phyloP scores from a whole-genome alignment of 371 early-diverging fungal genomes.

The Mortierella sp. region DNA sequence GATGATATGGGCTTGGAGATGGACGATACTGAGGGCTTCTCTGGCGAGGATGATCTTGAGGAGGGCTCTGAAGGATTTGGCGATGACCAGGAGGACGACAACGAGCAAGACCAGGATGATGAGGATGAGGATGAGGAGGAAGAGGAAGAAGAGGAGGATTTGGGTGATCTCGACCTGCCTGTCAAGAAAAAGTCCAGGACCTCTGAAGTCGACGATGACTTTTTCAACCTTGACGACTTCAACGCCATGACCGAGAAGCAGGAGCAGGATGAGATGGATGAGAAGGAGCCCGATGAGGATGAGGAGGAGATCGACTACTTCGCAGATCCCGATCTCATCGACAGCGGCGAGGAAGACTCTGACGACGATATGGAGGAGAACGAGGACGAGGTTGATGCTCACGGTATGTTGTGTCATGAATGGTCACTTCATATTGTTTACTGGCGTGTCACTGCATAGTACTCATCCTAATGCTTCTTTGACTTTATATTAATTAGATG shows the following conservation, averaged over 20 bases:
- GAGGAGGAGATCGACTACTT: conserved; percentile 70
- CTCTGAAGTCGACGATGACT: conserved; percentile 77
- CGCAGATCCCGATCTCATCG: conserved; percentile 65
- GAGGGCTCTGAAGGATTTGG: conserved; percentile 35
- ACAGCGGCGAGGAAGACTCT: conserved; percentile 59
- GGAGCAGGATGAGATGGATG: conserved; percentile 66
- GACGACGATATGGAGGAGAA: conserved; percentile 60
- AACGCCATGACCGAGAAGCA: conserved; percentile 75
- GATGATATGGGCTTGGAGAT: conserved; percentile 56
- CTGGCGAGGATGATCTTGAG: conserved; percentile 51
- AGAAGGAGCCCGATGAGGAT: conserved; percentile 62
- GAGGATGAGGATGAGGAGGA: conserved; percentile 39
- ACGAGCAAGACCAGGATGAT: conserved; percentile 25
- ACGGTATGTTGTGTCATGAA: conserved; percentile 22
- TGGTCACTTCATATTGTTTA: background rate
- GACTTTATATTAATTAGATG: conserved; percentile 51
- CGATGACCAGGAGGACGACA: conserved; percentile 30
- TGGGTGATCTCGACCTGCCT: conserved; percentile 58
- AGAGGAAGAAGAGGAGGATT: conserved; percentile 46
- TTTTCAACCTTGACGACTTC: conserved; percentile 73
- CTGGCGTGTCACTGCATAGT: background rate
- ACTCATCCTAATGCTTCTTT: background rate
- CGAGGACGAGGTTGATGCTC: conserved; percentile 57
- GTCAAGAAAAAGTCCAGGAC: conserved; percentile 48
- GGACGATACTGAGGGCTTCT: conserved; percentile 58